Base-by-base conservation (phyloP, 805 yeast genomes). In the Candida morakotiae region DNA sequence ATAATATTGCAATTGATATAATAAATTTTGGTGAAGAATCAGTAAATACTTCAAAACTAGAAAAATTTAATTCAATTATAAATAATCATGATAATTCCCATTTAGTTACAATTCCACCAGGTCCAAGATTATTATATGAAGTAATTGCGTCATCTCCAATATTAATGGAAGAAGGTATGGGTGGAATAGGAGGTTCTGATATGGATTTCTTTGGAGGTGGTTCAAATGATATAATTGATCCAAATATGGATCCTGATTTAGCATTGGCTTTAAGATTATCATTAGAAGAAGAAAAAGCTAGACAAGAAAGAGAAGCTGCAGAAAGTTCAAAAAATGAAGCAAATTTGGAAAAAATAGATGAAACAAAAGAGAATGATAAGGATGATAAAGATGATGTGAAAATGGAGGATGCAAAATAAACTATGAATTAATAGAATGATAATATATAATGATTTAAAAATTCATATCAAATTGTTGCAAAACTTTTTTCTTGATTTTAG, bases 241-340 rank as follows among this genome's bases (percentile, higher is more conserved):
- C 96, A 22, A 80, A 81, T 47, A 83, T 87, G 79, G 98, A 93
- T 53, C 98, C 98, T 22, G 98, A 93, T 62, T 76, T 93, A 56
- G 98, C 98, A 0, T 72, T 93, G 71, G 98, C 98, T 1, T 75
- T 93, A 53, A 80, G 98, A 56, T 71, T 93, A 60, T 91, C 98
- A 0, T 71, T 93, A 53, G 98, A 93, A 56, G 98, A 93, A 56
- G 98, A 91, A 58, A 85, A 83, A 51, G 82, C 86, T 35, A 79
- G 98, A 66, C 96, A 87, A 56, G 95, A 86, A 47, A 75, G 89
- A 55, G 81, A 79, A 48, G 71, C 77, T 22, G 58, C 58, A 3
- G 70, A 64, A 26, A 51, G 53, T 40, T 52, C 55, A 11, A 48
- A 49, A 23, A 47, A 53, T 18, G 53, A 46, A n/a, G 20, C 35